These are phyloP conservation scores for Halophytophthora batemanensis DNA, from an alignment of 352 stramenopile species.

Conservation along the genomic window DNA sequence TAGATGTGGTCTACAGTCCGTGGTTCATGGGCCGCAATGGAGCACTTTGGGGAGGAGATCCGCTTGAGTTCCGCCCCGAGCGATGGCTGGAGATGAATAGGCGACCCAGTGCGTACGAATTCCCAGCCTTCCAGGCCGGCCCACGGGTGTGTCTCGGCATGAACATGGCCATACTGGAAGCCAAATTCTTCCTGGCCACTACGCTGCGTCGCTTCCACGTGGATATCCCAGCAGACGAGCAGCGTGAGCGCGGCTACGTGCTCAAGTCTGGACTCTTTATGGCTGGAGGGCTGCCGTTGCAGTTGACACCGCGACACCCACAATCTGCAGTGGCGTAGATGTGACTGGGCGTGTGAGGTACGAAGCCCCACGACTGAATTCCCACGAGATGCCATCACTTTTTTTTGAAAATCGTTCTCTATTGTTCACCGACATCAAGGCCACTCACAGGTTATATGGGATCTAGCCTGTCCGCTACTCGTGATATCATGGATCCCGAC, in stretches of 20 bases:
- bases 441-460: too few species aligned
- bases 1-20: constrained; percentile 63
- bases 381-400: too few species aligned
- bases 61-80: constrained; percentile 55
- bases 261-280: constrained; percentile 59
- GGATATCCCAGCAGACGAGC: constrained; percentile 33
- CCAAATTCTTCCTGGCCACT: constrained; percentile 58
- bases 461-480: too few species aligned
- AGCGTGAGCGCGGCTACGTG: constrained; percentile 43
- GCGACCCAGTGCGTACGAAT: constrained; percentile 60
- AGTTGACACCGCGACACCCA: constrained; percentile 27
- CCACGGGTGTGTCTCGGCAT: constrained; percentile 66
- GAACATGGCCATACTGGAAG: constrained; percentile 68
- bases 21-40: constrained; percentile 74
- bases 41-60: constrained; percentile 46
- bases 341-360: too few species aligned
- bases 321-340: neutral
- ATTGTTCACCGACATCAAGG: too few species aligned
- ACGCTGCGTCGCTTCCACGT: constrained; percentile 45
- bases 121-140: constrained; percentile 70
- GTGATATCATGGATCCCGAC: too few species aligned
- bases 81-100: constrained; percentile 65
- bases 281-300: constrained; percentile 41
- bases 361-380: too few species aligned
- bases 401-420: too few species aligned